Conservation (phyloP, 495 filamentous ascomycete genomes). For the Aspergillus steynii region DNA sequence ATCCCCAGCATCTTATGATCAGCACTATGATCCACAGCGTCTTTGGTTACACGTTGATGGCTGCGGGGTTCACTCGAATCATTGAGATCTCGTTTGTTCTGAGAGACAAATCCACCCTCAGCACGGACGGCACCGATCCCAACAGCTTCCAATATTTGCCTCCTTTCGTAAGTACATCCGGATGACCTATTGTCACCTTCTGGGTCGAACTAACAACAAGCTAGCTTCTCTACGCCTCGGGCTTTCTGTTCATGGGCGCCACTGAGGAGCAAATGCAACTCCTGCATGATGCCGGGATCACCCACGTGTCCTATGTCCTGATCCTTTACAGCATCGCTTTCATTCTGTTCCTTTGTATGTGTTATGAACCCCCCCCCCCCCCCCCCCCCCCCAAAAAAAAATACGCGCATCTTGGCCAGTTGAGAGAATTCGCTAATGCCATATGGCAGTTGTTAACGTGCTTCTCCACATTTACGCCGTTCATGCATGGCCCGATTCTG, state of each 20-base stretch:
- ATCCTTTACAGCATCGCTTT: slow-evolving; percentile 89
- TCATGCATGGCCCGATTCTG: slow-evolving; percentile 51
- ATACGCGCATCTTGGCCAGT: not conserved
- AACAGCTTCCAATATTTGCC: slow-evolving; percentile 94
- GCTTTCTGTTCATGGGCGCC: slow-evolving; percentile 96
- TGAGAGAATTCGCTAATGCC: not conserved
- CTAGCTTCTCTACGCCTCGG: slow-evolving; percentile 87
- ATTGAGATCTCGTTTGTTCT: slow-evolving; percentile 92
- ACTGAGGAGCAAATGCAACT: slow-evolving; percentile 94
- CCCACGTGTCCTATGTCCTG: slow-evolving; percentile 87
- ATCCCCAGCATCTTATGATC: slow-evolving; percentile 78
- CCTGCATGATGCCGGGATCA: slow-evolving; percentile 68
- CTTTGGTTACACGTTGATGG: slow-evolving; percentile 96
- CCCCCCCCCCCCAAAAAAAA: not conserved
- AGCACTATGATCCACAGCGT: slow-evolving; percentile 88
- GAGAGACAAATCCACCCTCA: slow-evolving; percentile 62
- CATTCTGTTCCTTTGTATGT: slow-evolving; percentile 81
- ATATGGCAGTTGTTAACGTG: slow-evolving; percentile 64
- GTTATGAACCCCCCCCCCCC: not conserved
- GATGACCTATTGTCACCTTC: not conserved
- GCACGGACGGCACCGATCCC: slow-evolving; percentile 59
- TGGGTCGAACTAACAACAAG: slow-evolving; percentile 6
- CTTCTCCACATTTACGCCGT: slow-evolving; percentile 81
- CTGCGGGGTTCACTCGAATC: slow-evolving; percentile 76
- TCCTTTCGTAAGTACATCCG: slow-evolving; percentile 69